Evolutionary conservation across 495 filamentous ascomycete species (phyloP), one percentile per base, ranked within the genome.

Genomic region (Hypoxylon rickii): DNA sequence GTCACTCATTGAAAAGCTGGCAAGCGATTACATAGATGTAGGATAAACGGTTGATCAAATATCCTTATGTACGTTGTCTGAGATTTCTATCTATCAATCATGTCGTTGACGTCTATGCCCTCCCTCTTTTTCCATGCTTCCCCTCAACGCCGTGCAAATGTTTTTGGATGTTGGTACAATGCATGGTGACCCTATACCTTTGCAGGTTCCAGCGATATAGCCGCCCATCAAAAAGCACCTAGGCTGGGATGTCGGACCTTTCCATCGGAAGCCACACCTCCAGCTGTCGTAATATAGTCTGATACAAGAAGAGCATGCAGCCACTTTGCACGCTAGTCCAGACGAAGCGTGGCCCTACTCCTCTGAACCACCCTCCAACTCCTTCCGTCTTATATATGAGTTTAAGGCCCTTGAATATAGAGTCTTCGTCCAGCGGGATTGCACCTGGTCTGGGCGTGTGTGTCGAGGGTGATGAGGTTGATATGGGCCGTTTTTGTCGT

Each of bases 291-390:
- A 97, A 70, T 42, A 98, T 75, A 49, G 83, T 86, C 73, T 97
- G 95, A 70, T 98, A 98, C 72, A 96, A 76, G 48, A 98, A 90
- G 63, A 98, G 73, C 94, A 98, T 98, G 42, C 92, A 96, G 18
- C 93, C 89, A 65, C 89, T 94, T 74, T 98, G 94, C 41, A 97
- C 89, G 67, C 90, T 95, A 40, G 94, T 97, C 94, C 94, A 98
- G n/a, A 97, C 90, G 48, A 85, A 84, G 24, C 94, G 83, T 7
- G 94, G 94, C 3, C 91, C 94, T 26, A 98, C 94, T 10, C 94
- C 94, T 29, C 95, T 84, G 70, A 98, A 98, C 85, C 92, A 96
- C 8, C 94, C 95, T 0, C 75, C 82, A 31, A 97, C 48, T 0
- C 94, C 94, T 69, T 98, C 94, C 1, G 86, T 88, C 54, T 81